Percentiles rank a stretch among this genome's conserved stretches.
Conservation (phyloP, 805 yeast species). For the Myxozyma geophila region DNA sequence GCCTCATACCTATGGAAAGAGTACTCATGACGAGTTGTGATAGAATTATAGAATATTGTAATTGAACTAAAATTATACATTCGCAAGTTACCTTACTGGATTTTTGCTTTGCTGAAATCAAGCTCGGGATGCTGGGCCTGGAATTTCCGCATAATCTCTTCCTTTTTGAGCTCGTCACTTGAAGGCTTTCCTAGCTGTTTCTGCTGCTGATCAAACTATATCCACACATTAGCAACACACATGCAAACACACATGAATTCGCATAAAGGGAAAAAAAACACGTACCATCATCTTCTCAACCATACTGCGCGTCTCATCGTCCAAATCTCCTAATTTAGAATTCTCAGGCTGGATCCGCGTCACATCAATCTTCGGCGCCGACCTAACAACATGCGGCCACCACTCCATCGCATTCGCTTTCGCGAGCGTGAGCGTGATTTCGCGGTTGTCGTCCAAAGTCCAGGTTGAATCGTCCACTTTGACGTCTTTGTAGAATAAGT, state of each 20-base stretch:
- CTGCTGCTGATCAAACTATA: conserved; percentile 49
- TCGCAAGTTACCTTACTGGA: conserved; percentile 30
- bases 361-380: conserved; percentile 52
- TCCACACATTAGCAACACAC: not conserved
- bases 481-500: conserved; percentile 45
- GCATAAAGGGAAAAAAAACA: not conserved
- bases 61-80: not conserved
- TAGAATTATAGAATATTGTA: not conserved
- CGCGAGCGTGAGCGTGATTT: conserved; percentile 47
- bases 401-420: conserved; percentile 49
- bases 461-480: conserved; percentile 48
- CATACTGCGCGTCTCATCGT: conserved; percentile 49
- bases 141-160: conserved; percentile 47
- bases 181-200: conserved; percentile 48
- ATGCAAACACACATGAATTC: too few relatives aligned
- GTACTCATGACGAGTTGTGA: conserved; percentile 2
- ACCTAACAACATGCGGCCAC: conserved; percentile 54
- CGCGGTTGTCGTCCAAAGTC: conserved; percentile 49
- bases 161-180: conserved; percentile 47
- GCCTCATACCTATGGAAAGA: not conserved
- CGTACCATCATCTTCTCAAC: conserved; percentile 54
- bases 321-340: conserved; percentile 49
- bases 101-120: conserved; percentile 48
- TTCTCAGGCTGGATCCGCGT: conserved; percentile 50
- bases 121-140: conserved; percentile 51